Evolutionary conservation across 2,329 filamentous ascomycete species (phyloP).

Genomic region (Sclerotinia sclerotiorum): DNA sequence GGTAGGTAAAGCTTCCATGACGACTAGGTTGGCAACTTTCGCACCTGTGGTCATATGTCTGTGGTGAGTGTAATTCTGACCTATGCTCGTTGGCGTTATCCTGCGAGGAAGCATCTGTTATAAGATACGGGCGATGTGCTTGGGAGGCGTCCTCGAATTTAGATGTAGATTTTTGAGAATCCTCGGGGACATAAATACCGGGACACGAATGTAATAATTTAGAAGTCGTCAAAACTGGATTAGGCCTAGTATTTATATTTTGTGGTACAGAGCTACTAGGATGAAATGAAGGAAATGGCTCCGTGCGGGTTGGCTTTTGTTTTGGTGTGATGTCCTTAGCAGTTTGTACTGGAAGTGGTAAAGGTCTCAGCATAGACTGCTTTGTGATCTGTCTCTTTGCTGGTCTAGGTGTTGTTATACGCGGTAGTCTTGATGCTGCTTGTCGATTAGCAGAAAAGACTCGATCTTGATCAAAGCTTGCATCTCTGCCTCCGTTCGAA

Average conservation of each 20-base stretch:
- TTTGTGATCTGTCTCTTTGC: background rate
- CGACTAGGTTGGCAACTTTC: conserved; percentile 6
- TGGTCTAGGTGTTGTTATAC: background rate
- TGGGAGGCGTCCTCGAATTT: background rate
- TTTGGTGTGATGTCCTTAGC: background rate
- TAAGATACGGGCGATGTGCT: background rate
- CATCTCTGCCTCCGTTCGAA: background rate
- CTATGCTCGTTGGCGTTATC: background rate
- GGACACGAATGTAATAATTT: background rate
- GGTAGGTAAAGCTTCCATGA: conserved; percentile 29
- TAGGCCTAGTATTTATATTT: background rate
- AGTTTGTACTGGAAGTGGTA: background rate
- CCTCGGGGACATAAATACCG: background rate
- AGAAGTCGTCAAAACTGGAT: background rate
- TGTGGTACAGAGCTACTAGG: background rate
- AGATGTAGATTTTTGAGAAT: background rate
- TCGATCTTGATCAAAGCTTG: background rate
- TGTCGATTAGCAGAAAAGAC: background rate
- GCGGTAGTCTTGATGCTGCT: background rate
- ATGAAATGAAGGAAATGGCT: background rate
- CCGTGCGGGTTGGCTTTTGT: background rate
- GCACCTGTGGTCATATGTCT: background rate
- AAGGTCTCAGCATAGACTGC: background rate
- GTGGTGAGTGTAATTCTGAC: background rate
- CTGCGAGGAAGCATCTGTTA: background rate